Percentiles rank a stretch among this genome's conserved stretches.
Conservation (phyloP, 2,329 filamentous ascomycete genomes). For the Trichoderma pleuroti region DNA sequence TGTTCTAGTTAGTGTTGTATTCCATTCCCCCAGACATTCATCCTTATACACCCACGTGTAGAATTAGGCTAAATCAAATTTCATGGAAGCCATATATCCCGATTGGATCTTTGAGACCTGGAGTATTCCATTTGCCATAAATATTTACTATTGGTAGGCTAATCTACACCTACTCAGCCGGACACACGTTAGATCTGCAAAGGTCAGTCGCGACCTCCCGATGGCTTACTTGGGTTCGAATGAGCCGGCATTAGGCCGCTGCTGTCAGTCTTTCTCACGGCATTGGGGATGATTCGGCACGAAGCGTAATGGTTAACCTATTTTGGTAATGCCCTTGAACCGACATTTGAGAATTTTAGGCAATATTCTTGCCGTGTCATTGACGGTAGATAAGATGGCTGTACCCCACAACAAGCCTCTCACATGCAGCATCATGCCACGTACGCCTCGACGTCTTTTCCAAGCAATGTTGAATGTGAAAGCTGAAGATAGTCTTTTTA, state of each 20-base stretch:
- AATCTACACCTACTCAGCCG: neutral
- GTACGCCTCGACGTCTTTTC: neutral
- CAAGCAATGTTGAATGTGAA: neutral
- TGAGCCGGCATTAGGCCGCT: neutral
- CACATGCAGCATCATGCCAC: neutral
- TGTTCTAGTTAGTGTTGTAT: neutral
- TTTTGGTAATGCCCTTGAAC: neutral
- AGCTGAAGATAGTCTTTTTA: neutral
- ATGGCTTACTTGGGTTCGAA: neutral
- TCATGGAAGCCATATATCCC: neutral
- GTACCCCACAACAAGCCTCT: neutral
- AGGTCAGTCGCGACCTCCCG: neutral
- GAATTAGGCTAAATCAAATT: neutral
- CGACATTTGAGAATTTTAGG: neutral
- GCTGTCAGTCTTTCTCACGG: neutral
- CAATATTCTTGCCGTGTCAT: neutral
- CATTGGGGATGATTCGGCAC: neutral
- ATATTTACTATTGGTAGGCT: neutral
- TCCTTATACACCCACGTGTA: neutral
- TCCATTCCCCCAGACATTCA: neutral
- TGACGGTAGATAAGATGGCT: neutral
- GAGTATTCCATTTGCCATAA: neutral
- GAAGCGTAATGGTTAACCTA: neutral
- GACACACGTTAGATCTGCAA: constrained; percentile 8
- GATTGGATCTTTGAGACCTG: neutral